Conservation (phyloP, 2,329 filamentous ascomycete species). For the Sclerotinia subarctica region DNA sequence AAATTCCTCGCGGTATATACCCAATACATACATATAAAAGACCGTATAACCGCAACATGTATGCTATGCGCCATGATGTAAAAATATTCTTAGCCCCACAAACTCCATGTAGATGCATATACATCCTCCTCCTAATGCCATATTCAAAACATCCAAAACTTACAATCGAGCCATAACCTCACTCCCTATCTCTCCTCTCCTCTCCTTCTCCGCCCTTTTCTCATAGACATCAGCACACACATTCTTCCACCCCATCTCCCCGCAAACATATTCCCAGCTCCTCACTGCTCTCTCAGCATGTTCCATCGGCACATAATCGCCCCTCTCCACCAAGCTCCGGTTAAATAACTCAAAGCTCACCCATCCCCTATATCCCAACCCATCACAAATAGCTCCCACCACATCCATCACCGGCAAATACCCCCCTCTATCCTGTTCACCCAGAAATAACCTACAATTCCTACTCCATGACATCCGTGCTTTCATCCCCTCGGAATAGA, state of each 20-base stretch:
- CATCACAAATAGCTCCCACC: conserved; percentile 50
- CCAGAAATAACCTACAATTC: conserved; percentile 63
- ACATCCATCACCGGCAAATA: conserved; percentile 58
- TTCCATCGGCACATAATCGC: conserved; percentile 46
- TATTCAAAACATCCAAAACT: background rate
- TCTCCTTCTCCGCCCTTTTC: background rate
- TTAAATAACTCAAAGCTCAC: conserved; percentile 57
- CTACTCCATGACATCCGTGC: conserved; percentile 74
- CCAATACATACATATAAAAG: background rate
- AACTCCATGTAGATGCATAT: conserved; percentile 3
- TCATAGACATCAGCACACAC: background rate
- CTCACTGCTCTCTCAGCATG: conserved; percentile 51
- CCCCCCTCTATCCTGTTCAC: conserved; percentile 49
- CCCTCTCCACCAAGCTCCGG: conserved; percentile 40
- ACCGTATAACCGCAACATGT: background rate
- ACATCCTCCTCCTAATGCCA: background rate
- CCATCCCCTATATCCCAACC: conserved; percentile 57
- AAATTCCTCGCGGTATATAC: background rate
- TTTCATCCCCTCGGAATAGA: conserved; percentile 56
- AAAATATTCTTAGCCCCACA: background rate
- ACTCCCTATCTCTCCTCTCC: background rate
- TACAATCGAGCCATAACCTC: conserved; percentile 15
- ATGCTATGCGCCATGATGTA: background rate
- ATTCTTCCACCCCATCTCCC: conserved; percentile 15
- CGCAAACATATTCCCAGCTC: conserved; percentile 43